Evolutionary conservation across 345 rosid species (phyloP).

Genomic region (Arabidopsis arenosa): DNA sequence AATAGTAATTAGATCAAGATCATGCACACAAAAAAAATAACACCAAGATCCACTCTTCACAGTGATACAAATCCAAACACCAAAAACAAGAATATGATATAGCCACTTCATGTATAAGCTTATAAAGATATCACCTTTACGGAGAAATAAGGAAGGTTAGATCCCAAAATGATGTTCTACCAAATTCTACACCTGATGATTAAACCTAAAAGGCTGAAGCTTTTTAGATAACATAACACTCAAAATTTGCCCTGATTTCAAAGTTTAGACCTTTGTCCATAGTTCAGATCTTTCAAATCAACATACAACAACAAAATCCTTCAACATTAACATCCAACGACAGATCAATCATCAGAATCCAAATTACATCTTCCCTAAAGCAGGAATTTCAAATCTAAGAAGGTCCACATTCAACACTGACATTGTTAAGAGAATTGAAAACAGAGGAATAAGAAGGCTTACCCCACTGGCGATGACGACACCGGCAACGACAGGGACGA

Average conservation of each 20-base stretch:
- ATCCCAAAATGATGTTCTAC: conserved; percentile 25
- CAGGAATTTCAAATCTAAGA: conserved; percentile 45
- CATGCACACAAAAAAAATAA: background rate
- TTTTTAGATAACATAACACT: conserved; percentile 30
- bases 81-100: conserved; percentile 1
- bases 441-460: conserved; percentile 33
- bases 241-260: background rate
- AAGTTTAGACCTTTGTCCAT: background rate
- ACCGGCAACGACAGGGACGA: conserved; percentile 85
- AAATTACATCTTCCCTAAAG: no score
- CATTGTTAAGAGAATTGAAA: conserved; percentile 23
- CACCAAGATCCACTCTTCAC: background rate
- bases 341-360: background rate
- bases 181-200: conserved; percentile 37
- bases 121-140: conserved; percentile 29
- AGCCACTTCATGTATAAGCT: conserved; percentile 23
- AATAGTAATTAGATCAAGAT: conserved; percentile 5
- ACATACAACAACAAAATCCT: background rate
- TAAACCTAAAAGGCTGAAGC: conserved; percentile 30
- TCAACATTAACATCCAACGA: background rate
- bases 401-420: background rate
- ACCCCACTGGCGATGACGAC: conserved; percentile 96
- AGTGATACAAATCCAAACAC: background rate
- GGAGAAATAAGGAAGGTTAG: conserved; percentile 21
- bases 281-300: background rate